phyloP scores from a whole-genome alignment of 2,329 filamentous ascomycete genomes.

The Fusarium sp. region DNA sequence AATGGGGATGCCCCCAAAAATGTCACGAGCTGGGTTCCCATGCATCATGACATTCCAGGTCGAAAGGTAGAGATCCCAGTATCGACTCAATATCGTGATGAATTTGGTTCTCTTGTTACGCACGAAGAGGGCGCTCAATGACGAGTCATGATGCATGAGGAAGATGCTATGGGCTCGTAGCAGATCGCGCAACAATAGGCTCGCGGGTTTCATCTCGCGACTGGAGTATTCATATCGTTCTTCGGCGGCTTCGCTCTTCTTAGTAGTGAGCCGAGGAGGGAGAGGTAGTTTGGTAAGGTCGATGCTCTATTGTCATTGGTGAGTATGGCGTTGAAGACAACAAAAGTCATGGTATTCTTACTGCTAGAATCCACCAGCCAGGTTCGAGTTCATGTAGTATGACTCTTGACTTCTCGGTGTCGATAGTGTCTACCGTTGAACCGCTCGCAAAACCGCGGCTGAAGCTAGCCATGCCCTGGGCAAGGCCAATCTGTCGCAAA shows the following conservation, averaged over 20 bases:
- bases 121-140: slow-evolving; percentile 74
- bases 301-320: slow-evolving; percentile 56
- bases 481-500: slow-evolving; percentile 90
- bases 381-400: slow-evolving; percentile 87
- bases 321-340: not conserved
- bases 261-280: slow-evolving; percentile 60
- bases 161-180: slow-evolving; percentile 85
- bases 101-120: slow-evolving; percentile 74
- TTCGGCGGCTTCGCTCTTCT: slow-evolving; percentile 51
- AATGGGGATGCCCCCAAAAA: slow-evolving; percentile 86
- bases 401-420: slow-evolving; percentile 89
- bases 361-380: slow-evolving; percentile 95
- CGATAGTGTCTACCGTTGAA: slow-evolving; percentile 81
- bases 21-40: slow-evolving; percentile 82
- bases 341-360: slow-evolving; percentile 54
- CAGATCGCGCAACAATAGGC: slow-evolving; percentile 81
- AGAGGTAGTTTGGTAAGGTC: slow-evolving; percentile 79
- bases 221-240: slow-evolving; percentile 81
- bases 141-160: slow-evolving; percentile 84
- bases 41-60: slow-evolving; percentile 92
- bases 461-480: slow-evolving; percentile 96
- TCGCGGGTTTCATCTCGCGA: slow-evolving; percentile 85
- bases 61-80: slow-evolving; percentile 76
- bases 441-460: slow-evolving; percentile 86
- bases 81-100: slow-evolving; percentile 75